Evolutionary conservation across 2,329 filamentous ascomycete species (phyloP).

Genomic region (Chaetomiaceae sp.): DNA sequence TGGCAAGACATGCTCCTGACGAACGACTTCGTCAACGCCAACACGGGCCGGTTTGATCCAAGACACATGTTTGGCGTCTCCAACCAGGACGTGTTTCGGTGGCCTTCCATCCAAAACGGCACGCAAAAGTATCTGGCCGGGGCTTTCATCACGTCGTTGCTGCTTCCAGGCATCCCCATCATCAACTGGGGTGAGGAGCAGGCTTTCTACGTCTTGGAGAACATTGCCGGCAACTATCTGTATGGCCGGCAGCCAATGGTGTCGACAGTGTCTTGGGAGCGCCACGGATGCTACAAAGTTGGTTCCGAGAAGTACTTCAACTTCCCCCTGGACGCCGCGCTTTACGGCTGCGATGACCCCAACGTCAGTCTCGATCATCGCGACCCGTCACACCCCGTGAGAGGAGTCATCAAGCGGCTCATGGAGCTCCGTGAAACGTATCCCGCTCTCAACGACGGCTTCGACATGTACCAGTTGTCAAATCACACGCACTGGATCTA

Average conservation of each 20-base stretch:
- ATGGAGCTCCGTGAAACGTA: constrained; percentile 54
- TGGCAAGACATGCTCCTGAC: constrained; percentile 48
- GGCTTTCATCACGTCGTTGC: constrained; percentile 52
- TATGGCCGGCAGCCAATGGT: constrained; percentile 61
- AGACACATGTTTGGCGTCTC: constrained; percentile 32
- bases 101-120: constrained; percentile 54
- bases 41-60: constrained; percentile 20
- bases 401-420: constrained; percentile 57
- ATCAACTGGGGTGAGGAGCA: constrained; percentile 64
- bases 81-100: constrained; percentile 60
- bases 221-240: constrained; percentile 59
- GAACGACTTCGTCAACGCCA: constrained; percentile 33
- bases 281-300: constrained; percentile 59
- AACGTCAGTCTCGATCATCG: constrained; percentile 55
- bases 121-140: constrained; percentile 51
- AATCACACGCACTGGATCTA: constrained; percentile 50
- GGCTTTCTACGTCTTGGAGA: constrained; percentile 59
- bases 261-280: constrained; percentile 57
- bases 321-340: constrained; percentile 51
- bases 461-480: constrained; percentile 50
- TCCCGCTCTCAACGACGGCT: constrained; percentile 57
- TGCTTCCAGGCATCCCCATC: constrained; percentile 32
- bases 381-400: constrained; percentile 56
- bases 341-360: constrained; percentile 51
- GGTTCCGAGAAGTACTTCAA: constrained; percentile 52